A percentile compares a stretch with the other conserved stretches of the same genome.
Evolutionary conservation across 345 rosid genomes (phyloP).

Genomic region (Gossypium rotundifolium): DNA sequence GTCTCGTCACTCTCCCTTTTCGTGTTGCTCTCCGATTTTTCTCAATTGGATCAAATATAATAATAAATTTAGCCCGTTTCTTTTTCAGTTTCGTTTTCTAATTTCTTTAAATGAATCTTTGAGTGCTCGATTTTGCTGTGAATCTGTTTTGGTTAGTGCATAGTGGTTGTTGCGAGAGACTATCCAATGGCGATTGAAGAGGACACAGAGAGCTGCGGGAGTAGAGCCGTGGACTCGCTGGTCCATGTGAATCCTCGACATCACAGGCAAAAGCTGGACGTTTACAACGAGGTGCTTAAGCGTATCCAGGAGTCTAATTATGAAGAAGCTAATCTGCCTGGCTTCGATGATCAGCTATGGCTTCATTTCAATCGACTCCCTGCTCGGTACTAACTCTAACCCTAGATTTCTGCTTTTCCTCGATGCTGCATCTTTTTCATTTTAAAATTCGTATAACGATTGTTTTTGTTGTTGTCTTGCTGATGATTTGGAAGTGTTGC

Average conservation of each 20-base stretch:
- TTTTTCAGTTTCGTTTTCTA: background rate
- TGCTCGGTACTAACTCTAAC: conserved; percentile 51
- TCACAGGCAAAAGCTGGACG: conserved; percentile 77
- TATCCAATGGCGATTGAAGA: conserved; percentile 75
- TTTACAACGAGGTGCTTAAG: conserved; percentile 66
- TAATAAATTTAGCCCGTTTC: background rate
- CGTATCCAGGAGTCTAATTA: conserved; percentile 65
- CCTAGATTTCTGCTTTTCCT: background rate
- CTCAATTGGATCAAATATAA: conserved; percentile 10
- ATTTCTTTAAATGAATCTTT: background rate
- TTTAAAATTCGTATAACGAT: background rate
- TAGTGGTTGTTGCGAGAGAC: background rate
- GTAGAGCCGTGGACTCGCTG: conserved; percentile 56
- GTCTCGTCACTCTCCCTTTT: conserved; percentile 9
- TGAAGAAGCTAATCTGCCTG: conserved; percentile 65
- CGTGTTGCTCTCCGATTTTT: background rate
- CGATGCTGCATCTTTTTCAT: background rate
- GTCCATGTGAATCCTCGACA: conserved; percentile 58
- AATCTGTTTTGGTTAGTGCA: background rate
- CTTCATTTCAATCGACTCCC: conserved; percentile 96
- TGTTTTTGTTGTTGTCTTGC: conserved; percentile 16
- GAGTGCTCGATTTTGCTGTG: background rate
- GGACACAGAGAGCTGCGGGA: conserved; percentile 84
- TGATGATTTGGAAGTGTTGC: conserved; percentile 11
- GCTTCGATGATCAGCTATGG: conserved; percentile 94